A percentile compares a stretch with the other conserved stretches of the same genome.
These are phyloP conservation scores for Ceratorhiza oryzae-sativae DNA, from an alignment of 1,284 basidiomycete genomes.

Conservation along the genomic window DNA sequence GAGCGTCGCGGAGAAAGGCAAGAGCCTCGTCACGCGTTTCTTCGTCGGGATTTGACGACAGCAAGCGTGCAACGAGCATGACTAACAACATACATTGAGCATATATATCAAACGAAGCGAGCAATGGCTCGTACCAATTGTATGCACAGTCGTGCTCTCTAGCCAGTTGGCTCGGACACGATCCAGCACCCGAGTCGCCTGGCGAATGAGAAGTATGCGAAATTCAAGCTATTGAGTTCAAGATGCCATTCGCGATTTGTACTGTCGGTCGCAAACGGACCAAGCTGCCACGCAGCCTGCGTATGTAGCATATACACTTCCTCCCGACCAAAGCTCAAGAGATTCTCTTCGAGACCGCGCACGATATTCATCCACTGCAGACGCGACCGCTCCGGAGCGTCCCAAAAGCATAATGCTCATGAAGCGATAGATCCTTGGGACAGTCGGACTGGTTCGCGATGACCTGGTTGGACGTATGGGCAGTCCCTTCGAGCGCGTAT, in stretches of 20 bases:
- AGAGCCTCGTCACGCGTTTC: conserved; percentile 41
- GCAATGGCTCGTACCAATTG: too few species aligned
- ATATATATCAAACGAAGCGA: too few species aligned
- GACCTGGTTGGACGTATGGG: conserved; percentile 35
- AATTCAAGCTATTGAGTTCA: conserved; percentile 5
- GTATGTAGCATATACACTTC: conserved; percentile 37
- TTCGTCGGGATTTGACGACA: conserved; percentile 46
- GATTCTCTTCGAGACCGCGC: conserved; percentile 31
- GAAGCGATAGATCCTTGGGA: conserved; percentile 18
- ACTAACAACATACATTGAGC: too few species aligned
- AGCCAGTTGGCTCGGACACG: conserved; percentile 35
- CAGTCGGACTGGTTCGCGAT: conserved; percentile 36
- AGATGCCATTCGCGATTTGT: conserved; percentile 34
- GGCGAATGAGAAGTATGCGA: conserved; percentile 5
- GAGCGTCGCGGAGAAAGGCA: conserved; percentile 49
- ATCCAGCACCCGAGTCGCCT: not conserved
- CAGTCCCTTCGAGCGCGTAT: conserved; percentile 11
- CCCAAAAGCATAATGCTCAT: conserved; percentile 42
- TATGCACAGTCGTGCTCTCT: not conserved
- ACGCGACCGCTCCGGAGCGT: conserved; percentile 28
- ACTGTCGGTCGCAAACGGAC: conserved; percentile 45
- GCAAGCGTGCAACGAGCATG: conserved; percentile 51
- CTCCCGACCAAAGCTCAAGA: conserved; percentile 23
- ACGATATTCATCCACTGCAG: conserved; percentile 43
- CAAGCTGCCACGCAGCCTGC: conserved; percentile 52